Conservation (phyloP, 768 basidiomycete species). For the Pulveroboletus sp. region DNA sequence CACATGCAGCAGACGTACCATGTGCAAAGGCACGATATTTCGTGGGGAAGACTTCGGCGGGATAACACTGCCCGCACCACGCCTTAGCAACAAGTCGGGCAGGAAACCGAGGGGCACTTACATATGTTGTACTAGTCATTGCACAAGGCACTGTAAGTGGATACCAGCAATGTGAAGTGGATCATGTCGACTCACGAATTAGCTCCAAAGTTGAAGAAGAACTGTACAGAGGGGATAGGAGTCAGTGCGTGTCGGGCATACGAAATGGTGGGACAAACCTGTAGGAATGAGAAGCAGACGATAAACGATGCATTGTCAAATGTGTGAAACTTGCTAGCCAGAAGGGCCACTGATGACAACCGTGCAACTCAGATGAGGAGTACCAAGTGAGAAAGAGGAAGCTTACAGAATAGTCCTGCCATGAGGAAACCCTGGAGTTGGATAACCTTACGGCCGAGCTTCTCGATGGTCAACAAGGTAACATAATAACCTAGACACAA, state of each 20-base stretch:
- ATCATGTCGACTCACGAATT: constrained; percentile 44
- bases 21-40: constrained; percentile 69
- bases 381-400: background rate
- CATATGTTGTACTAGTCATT: constrained; percentile 45
- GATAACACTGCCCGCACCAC: constrained; percentile 47
- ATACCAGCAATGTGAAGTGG: background rate
- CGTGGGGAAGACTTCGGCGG: constrained; percentile 79
- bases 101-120: constrained; percentile 19
- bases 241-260: background rate
- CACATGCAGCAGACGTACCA: constrained; percentile 67
- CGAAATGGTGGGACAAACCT: constrained; percentile 31
- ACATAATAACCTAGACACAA: constrained; percentile 56
- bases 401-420: constrained; percentile 61
- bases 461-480: constrained; percentile 64
- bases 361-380: background rate
- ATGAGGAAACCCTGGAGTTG: constrained; percentile 72
- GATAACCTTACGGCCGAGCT: constrained; percentile 68
- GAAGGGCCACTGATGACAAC: constrained; percentile 51
- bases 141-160: constrained; percentile 2
- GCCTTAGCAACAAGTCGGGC: background rate
- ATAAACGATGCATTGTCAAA: constrained; percentile 60
- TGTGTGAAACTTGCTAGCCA: constrained; percentile 59
- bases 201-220: constrained; percentile 82
- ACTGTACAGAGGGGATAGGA: constrained; percentile 29
- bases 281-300: constrained; percentile 66